Evolutionary conservation across 495 filamentous ascomycete genomes (phyloP), one percentile per base, ranked within the genome.

Genomic region (Tuber brumale): DNA sequence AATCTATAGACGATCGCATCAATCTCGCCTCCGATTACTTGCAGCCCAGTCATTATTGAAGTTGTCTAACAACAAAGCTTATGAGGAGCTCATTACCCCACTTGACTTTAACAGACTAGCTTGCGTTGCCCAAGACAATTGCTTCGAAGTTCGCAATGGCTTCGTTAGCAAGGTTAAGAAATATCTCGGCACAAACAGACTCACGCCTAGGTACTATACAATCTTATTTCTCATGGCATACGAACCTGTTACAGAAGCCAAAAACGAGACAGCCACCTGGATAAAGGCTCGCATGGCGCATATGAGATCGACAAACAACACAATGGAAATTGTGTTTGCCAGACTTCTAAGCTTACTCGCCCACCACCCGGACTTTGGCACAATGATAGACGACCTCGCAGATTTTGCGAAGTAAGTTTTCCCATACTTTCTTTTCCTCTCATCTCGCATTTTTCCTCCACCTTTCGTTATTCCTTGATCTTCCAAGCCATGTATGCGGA

Each of bases 321-420:
- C 84, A 46, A 91, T 98, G 87, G 96, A 98, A 84, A 86, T 90
- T 23, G 86, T 92, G n/a, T 92, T 99, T 83, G 88, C 92, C 23
- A 91, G 95, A 35, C 87, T 98, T 21, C 84, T 98, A 61, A 95
- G 92, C 57, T 86, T 97, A 39, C 89, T 98, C 27, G 94, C 95
- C 21, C 95, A 98, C 82, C 95, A 99, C 84, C 95, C 94, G 1
- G 96, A 99, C 83, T 99, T 95, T 83, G 86, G 88, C 39, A 86
- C 87, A 0, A 87, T 90, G 57, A 83, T 89, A 8, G 90, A 88
- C 9, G 92, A 95, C 72, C 84, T 97, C 70, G 85, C 89, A 31
- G 93, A 97, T 81, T 92, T 95, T 81, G 89, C 92, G 9, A 89
- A 86, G 81, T 82, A 82, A 77, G 81, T 82, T 73, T 70, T 51